Percentiles rank a stretch among this genome's conserved stretches.
These are phyloP conservation scores for Eremomyces bilateralis DNA, from an alignment of 495 filamentous ascomycete species.

Conservation along the genomic window DNA sequence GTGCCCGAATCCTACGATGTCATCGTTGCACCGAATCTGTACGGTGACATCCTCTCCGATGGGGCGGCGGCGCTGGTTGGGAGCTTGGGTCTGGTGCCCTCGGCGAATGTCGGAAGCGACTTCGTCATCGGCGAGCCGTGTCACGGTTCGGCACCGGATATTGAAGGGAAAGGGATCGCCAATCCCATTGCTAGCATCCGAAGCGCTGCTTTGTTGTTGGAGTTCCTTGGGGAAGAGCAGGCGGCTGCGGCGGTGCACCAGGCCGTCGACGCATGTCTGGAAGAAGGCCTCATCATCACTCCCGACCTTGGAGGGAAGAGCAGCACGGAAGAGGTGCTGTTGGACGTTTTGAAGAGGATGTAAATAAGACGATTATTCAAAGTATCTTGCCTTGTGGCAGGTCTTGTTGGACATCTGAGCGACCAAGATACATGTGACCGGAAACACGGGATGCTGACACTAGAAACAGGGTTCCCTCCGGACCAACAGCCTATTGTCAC, in stretches of 20 bases:
- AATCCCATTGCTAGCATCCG: conserved; percentile 92
- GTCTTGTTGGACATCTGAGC: no score
- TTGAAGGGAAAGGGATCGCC: conserved; percentile 75
- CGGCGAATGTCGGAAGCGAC: conserved; percentile 80
- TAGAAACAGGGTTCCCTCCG: no score
- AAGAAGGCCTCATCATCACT: conserved; percentile 59
- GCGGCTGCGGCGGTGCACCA: conserved; percentile 77
- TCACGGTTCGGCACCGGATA: conserved; percentile 90
- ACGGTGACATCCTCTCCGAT: conserved; percentile 91
- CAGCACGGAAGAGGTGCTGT: conserved; percentile 68
- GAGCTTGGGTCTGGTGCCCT: conserved; percentile 83
- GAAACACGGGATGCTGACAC: no score
- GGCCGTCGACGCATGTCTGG: conserved; percentile 80
- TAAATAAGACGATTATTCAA: no score
- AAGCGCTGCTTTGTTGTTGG: conserved; percentile 83
- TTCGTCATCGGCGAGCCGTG: conserved; percentile 98
- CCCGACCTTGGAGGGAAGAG: conserved; percentile 86
- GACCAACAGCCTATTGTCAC: no score
- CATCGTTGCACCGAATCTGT: conserved; percentile 93
- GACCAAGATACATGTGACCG: no score
- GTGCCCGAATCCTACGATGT: conserved; percentile 89
- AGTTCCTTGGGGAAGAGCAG: conserved; percentile 70
- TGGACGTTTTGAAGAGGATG: conserved; percentile 71
- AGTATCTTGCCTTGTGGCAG: not conserved
- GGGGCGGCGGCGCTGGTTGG: conserved; percentile 90